Percentiles rank a stretch among this genome's conserved stretches.
Conservation (phyloP, 2,329 filamentous ascomycete species). For the Macroventuria anomochaeta region DNA sequence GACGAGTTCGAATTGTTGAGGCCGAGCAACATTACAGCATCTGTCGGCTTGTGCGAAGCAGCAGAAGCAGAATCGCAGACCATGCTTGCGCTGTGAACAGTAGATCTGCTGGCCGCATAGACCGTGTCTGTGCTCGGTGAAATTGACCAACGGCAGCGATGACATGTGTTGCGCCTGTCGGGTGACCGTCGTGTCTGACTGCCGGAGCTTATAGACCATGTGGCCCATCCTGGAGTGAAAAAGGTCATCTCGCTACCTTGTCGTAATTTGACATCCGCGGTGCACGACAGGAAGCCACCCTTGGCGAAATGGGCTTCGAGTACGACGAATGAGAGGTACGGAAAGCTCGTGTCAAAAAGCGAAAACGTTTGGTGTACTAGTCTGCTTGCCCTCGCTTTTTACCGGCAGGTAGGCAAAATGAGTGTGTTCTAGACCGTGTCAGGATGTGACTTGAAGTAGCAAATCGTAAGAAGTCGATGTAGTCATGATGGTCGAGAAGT, state of each 20-base stretch:
- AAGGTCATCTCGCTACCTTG: slow-evolving; percentile 6
- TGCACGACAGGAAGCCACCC: neutral
- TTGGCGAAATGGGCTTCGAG: neutral
- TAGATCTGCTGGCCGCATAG: neutral
- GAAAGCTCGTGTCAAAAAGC: neutral
- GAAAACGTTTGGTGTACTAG: neutral
- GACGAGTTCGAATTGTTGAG: neutral
- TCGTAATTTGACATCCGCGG: neutral
- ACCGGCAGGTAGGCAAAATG: neutral
- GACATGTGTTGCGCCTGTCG: neutral
- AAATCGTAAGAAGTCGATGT: neutral
- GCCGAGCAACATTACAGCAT: neutral
- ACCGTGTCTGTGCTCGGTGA: neutral
- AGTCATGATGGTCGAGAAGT: neutral
- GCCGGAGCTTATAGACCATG: neutral
- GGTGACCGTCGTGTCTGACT: neutral
- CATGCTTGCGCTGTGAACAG: neutral
- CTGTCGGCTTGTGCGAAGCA: neutral
- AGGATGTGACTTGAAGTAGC: neutral
- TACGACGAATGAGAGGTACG: neutral
- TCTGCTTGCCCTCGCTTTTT: neutral
- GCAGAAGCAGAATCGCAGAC: neutral
- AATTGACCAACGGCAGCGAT: neutral
- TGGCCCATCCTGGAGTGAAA: neutral
- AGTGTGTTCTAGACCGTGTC: slow-evolving; percentile 2